Evolutionary conservation across 306 rosid species (phyloP), one percentile per base, ranked within the genome.

Genomic region (Astragalus membranaceus): DNA sequence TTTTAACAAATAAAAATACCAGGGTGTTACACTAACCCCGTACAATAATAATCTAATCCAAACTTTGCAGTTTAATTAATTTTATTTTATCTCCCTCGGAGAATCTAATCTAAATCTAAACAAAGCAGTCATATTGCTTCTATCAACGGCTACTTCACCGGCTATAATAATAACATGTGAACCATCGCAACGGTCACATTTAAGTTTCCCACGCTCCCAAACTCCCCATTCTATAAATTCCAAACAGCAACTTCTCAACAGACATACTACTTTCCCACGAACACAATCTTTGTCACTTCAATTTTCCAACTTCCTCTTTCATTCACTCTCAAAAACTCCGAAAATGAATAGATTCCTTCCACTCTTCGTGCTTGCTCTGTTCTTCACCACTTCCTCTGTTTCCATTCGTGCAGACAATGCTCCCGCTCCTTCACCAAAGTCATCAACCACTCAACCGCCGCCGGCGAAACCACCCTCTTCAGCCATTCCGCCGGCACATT

Each of bases 371-470:
- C 52, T 88, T 36, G 26, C 80, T 4, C 14, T 86, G 39, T 74
- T 75, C 20, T 16, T 76, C 16, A 26, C 77, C 17, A 16, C 74
- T 1, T 48, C 6, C 36, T 69, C 15, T 7, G 44, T 50, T 57
- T 35, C 35, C 23, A 81, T 84, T 46, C 53, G 52, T n/a, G 85
- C 80, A 13, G 76, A 79, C 70, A 76, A 88, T 70, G 92, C 95
- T 12, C 96, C 92, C 6, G 69, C 91, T 75, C 85, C 91, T 63
- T 82, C 97, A 2, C 97, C 92, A 16, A 79, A 79, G 17, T 75
- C 91, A 58, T 6, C 91, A 53, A 4, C 75, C 7, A 1, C 70
- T 1, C 5, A 76, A 0, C 44, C 30, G 2, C 36, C 73, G 6
- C 79, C 83, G 7, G 47, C 87, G 0, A 75, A 80, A 0, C 47